Evolutionary conservation across 768 basidiomycete species (phyloP).

Genomic region (Tricholoma flavovirens): DNA sequence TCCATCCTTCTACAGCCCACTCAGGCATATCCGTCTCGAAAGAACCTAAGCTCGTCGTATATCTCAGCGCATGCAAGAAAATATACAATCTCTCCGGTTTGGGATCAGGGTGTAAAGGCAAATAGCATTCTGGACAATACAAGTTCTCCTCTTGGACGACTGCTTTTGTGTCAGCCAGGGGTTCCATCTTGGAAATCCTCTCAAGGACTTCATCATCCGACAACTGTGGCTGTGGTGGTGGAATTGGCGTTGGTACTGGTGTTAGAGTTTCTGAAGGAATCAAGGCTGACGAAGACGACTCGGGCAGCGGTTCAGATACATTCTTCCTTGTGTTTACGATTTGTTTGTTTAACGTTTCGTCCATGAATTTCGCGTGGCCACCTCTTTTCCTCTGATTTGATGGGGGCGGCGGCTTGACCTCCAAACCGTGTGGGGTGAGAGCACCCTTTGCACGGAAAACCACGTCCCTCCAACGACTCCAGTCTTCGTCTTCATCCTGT

Average conservation of each 20-base stretch:
- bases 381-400: constrained; percentile 57
- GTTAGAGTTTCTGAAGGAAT: constrained; percentile 12
- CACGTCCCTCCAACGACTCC: constrained; percentile 84
- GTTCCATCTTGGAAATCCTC: constrained; percentile 32
- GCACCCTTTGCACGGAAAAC: constrained; percentile 72
- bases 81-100: constrained; percentile 90
- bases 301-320: constrained; percentile 2
- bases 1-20: constrained; percentile 78
- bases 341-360: constrained; percentile 18
- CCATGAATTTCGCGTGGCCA: constrained; percentile 40
- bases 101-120: constrained; percentile 92
- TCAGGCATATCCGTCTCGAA: constrained; percentile 85
- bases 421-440: constrained; percentile 39
- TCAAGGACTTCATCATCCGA: constrained; percentile 46
- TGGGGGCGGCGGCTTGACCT: constrained; percentile 50
- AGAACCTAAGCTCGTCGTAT: constrained; percentile 74
- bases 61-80: constrained; percentile 87
- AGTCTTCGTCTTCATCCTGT: constrained; percentile 84
- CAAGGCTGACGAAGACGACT: constrained; percentile 5
- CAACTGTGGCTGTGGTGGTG: constrained; percentile 28
- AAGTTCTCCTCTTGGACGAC: constrained; percentile 35
- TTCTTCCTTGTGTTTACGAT: constrained; percentile 4
- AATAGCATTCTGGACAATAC: constrained; percentile 88
- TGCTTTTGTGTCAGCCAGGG: constrained; percentile 33
- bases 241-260: constrained; percentile 11